Conservation (phyloP, 176 grass and related monocot species). For the Musa itinerans region DNA sequence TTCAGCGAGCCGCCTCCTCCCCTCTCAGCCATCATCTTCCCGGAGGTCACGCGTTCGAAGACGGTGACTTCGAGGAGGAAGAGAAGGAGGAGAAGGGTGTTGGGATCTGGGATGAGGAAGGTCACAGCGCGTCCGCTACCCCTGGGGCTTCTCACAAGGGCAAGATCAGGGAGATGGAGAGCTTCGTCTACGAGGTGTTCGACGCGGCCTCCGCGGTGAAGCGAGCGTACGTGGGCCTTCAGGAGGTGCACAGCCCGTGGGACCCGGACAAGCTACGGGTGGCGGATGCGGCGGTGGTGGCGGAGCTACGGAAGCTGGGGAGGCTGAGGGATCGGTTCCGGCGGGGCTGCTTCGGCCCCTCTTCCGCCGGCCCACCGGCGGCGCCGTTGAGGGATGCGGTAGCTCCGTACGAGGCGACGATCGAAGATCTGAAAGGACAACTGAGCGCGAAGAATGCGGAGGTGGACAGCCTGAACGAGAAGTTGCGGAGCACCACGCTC, state of each 20-base stretch:
- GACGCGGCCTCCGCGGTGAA: slow-evolving; percentile 66
- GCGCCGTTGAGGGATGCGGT: slow-evolving; percentile 57
- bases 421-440: slow-evolving; percentile 69
- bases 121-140: background rate
- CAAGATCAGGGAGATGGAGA: slow-evolving; percentile 38
- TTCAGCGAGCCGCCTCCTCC: slow-evolving; percentile 71
- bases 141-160: slow-evolving; percentile 16
- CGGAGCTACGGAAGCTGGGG: slow-evolving; percentile 69
- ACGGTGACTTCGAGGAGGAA: slow-evolving; percentile 2
- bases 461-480: slow-evolving; percentile 58
- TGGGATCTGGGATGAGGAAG: slow-evolving; percentile 70
- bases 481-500: slow-evolving; percentile 32
- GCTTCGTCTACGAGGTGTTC: slow-evolving; percentile 71
- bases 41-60: slow-evolving; percentile 26
- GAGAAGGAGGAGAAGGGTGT: slow-evolving; percentile 44
- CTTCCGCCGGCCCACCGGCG: background rate
- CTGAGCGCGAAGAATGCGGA: slow-evolving; percentile 76
- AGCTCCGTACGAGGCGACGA: slow-evolving; percentile 80
- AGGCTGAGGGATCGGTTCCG: slow-evolving; percentile 74
- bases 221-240: slow-evolving; percentile 62
- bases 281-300: slow-evolving; percentile 66
- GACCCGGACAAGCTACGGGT: slow-evolving; percentile 71
- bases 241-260: slow-evolving; percentile 84
- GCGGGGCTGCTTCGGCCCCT: slow-evolving; percentile 23
- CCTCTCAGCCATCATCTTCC: slow-evolving; percentile 74